Conservation (phyloP, 2,329 filamentous ascomycete genomes). For the Stagonosporopsis rhizophila region DNA sequence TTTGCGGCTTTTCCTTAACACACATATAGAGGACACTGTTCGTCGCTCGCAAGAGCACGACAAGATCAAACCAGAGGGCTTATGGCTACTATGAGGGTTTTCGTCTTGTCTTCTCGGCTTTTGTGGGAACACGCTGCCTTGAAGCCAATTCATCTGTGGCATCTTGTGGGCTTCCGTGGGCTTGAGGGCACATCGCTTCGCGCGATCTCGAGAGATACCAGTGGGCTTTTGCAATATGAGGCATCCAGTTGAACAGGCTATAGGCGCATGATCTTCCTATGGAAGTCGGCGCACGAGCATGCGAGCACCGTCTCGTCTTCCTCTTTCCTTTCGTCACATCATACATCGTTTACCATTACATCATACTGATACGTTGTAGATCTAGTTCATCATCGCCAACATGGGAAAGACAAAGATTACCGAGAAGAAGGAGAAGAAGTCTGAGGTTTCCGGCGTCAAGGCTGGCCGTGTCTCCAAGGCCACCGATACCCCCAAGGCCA, state of each 20-base stretch:
- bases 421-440: slow-evolving; percentile 67
- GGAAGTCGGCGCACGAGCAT: slow-evolving; percentile 33
- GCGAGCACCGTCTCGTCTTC: slow-evolving; percentile 29
- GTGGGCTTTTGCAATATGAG: slow-evolving; percentile 54
- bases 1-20: slow-evolving; percentile 50
- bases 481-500: slow-evolving; percentile 68
- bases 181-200: slow-evolving; percentile 51
- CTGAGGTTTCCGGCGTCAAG: slow-evolving; percentile 66
- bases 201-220: slow-evolving; percentile 51
- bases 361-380: slow-evolving; percentile 45
- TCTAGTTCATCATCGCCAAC: slow-evolving; percentile 33
- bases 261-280: slow-evolving; percentile 30
- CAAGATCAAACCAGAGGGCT: slow-evolving; percentile 49
- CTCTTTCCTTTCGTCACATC: slow-evolving; percentile 28
- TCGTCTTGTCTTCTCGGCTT: slow-evolving; percentile 55
- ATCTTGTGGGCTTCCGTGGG: slow-evolving; percentile 55
- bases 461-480: slow-evolving; percentile 72
- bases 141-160: slow-evolving; percentile 55
- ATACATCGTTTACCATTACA: slow-evolving; percentile 10
- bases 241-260: slow-evolving; percentile 48
- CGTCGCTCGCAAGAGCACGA: slow-evolving; percentile 47
- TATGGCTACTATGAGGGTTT: slow-evolving; percentile 51
- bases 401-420: slow-evolving; percentile 49
- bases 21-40: slow-evolving; percentile 44
- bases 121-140: slow-evolving; percentile 63